These are phyloP conservation scores for Conticribra guillardii DNA, from an alignment of 108 stramenopile genomes.

Conservation along the genomic window DNA sequence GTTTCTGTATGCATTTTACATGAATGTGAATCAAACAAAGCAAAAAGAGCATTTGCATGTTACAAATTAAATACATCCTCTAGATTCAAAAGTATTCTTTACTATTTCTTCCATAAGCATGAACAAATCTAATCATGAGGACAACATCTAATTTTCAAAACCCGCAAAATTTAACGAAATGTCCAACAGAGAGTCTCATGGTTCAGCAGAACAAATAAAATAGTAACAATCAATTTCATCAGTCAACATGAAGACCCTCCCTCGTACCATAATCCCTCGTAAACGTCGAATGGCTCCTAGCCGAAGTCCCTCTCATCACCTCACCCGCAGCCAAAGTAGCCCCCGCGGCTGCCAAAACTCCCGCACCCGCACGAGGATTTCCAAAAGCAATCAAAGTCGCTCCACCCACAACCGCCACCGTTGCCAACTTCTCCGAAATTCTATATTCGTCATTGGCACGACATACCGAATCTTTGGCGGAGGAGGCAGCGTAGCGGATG, in stretches of 20 bases:
- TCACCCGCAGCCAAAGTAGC: constrained; percentile 46
- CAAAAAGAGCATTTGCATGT: too few relatives aligned
- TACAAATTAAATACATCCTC: too few relatives aligned
- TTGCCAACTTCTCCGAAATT: constrained; percentile 39
- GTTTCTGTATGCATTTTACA: too few relatives aligned
- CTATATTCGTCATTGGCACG: constrained; percentile 40
- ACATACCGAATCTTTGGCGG: constrained; percentile 19
- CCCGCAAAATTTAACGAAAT: neutral
- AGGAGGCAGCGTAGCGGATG: constrained; percentile 1
- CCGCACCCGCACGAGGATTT: constrained; percentile 30
- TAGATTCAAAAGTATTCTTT: too few relatives aligned
- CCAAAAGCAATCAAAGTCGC: constrained; percentile 42
- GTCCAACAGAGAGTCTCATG: too few relatives aligned
- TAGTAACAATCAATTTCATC: neutral
- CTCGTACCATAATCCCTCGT: constrained; percentile 23
- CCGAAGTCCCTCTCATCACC: constrained; percentile 6
- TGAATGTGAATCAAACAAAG: too few relatives aligned
- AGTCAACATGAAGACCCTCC: constrained; percentile 38
- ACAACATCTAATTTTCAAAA: neutral
- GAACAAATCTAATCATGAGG: too few relatives aligned
- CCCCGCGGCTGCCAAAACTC: constrained; percentile 43
- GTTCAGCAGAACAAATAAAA: too few relatives aligned
- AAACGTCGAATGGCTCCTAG: constrained; percentile 10
- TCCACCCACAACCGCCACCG: constrained; percentile 42
- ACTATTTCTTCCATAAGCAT: too few relatives aligned